Evolutionary conservation across 805 yeast species (phyloP).

Genomic region (Candida endomychidarum): DNA sequence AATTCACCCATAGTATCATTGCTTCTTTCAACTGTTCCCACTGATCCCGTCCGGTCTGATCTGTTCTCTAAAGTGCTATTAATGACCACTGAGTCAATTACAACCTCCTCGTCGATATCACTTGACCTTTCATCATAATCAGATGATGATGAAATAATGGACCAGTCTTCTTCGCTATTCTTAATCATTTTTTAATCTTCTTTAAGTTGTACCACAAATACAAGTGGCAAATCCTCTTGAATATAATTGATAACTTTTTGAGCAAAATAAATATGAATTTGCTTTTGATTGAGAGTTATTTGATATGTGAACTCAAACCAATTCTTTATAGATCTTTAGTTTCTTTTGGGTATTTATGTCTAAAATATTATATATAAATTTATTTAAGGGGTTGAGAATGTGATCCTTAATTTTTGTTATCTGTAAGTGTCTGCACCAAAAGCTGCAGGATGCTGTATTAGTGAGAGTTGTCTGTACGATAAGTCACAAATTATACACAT

Average conservation of each 20-base stretch:
- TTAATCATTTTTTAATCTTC: slow-evolving; percentile 10
- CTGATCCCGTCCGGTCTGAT: slow-evolving; percentile 1
- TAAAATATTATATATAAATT: slow-evolving; percentile 1
- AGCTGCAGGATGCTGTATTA: slow-evolving; percentile 2
- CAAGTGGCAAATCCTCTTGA: neutral
- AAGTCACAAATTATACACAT: neutral
- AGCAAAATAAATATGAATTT: neutral
- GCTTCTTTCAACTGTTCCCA: slow-evolving; percentile 1
- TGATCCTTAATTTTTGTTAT: slow-evolving; percentile 7
- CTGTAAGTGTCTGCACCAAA: slow-evolving; percentile 3
- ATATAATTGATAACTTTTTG: neutral
- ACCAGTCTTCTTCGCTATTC: slow-evolving; percentile 43
- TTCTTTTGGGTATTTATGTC: too few species aligned
- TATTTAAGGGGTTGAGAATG: slow-evolving; percentile 5
- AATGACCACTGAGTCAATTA: neutral
- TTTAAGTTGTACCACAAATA: neutral
- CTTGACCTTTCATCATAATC: slow-evolving; percentile 35
- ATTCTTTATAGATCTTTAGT: neutral
- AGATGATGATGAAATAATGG: slow-evolving; percentile 43
- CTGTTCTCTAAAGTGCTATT: slow-evolving; percentile 3
- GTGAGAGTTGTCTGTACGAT: too few species aligned
- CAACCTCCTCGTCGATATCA: slow-evolving; percentile 8
- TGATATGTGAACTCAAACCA: neutral
- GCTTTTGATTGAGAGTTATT: neutral
- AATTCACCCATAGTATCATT: slow-evolving; percentile 1